Conservation (phyloP, 2,329 filamentous ascomycete species). For the Fusarium graminum region DNA sequence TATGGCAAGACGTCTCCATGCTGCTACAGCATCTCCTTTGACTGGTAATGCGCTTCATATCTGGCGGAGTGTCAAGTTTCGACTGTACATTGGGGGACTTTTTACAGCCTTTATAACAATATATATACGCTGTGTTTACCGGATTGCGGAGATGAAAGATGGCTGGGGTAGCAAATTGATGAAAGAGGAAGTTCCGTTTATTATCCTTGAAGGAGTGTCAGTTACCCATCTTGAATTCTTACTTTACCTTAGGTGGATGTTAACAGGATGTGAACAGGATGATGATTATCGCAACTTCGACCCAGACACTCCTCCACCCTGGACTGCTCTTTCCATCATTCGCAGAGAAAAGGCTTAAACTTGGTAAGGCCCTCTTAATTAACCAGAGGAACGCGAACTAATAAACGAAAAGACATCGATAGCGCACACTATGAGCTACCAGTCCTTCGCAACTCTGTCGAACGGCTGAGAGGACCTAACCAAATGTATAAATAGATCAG, state of each 20-base stretch:
- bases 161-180: conserved; percentile 10
- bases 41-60: not conserved
- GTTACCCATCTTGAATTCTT: not conserved
- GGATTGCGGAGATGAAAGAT: conserved; percentile 21
- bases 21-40: not conserved
- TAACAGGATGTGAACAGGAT: not conserved
- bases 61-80: not conserved
- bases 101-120: conserved; percentile 9
- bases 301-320: conserved; percentile 10
- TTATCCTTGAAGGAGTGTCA: conserved; percentile 17
- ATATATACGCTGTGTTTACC: conserved; percentile 24
- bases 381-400: not conserved
- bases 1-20: not conserved
- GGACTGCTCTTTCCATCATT: conserved; percentile 8
- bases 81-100: conserved; percentile 2
- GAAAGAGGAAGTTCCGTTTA: conserved; percentile 18
- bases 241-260: not conserved
- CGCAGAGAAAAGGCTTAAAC: not conserved
- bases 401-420: too few species aligned
- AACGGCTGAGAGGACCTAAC: too few species aligned
- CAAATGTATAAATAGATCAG: too few species aligned
- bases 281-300: not conserved
- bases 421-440: too few species aligned
- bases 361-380: not conserved
- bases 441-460: too few species aligned